Base-by-base conservation (phyloP, 805 yeast species). In the Saccharomyces mikatae region DNA sequence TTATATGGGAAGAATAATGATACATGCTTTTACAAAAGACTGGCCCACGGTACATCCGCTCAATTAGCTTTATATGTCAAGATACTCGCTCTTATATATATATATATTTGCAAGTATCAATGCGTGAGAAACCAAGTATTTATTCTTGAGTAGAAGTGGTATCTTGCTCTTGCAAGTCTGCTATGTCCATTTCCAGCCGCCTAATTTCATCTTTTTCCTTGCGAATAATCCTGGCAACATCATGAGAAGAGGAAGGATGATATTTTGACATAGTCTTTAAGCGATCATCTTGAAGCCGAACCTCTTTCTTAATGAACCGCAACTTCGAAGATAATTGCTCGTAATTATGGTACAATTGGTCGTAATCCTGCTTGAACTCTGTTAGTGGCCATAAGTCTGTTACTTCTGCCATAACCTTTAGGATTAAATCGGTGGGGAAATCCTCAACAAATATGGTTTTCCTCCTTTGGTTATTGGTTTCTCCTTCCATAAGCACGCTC, bases 151-250 rank as follows among this genome's bases (percentile, higher is more conserved):
- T 14, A 4, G 30, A 17, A 22, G 22, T 26, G 21, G 31, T 32
- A 28, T 29, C 50, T 10, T 26, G 11, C 27, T 21, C 22, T 48
- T 53, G 53, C 11, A 57, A 36, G n/a, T 47, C 47, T 22, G 44
- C 52, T 5, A 80, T 58, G 51, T 75, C 70, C 21, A 56, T 59
- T 54, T 80, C 80, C 41, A 82, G 64, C 22, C 63, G 64, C 48
- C 58, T 65, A 8, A 82, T 75, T 59, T 78, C 82, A 21, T 63
- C 68, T 58, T 77, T 80, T 56, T 79, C 84, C 41, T 65, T 65
- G 4, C 59, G 66, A 1, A 82, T 77, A 51, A 76, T 57, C 41
- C 73, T 77, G 26, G 72, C 73, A 8, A 74, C 70, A 6, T 60
- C 60, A 31, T 57, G 54, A 2, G 62, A 57, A 11, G 62, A 53